A percentile compares a stretch with the other conserved stretches of the same genome.
These are phyloP conservation scores for Candida boleticola DNA, from an alignment of 805 yeast genomes.

Conservation along the genomic window DNA sequence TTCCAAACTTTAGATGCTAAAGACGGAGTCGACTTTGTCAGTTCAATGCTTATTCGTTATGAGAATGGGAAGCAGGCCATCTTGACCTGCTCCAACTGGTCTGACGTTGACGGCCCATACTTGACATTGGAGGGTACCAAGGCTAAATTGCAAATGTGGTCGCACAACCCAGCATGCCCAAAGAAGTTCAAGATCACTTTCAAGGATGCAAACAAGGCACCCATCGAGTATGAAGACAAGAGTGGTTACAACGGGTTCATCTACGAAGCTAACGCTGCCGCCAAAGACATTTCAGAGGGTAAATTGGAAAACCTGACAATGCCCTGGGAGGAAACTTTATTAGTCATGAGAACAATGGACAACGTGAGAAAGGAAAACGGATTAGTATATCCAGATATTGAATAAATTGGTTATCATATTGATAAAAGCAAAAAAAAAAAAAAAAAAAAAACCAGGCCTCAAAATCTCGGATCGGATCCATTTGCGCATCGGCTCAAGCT, in stretches of 20 bases:
- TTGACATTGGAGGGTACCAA: constrained; percentile 34
- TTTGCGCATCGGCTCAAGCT: too few relatives aligned
- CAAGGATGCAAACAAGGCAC: constrained; percentile 19
- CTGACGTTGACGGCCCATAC: constrained; percentile 26
- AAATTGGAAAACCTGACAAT: constrained; percentile 31
- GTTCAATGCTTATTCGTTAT: constrained; percentile 37
- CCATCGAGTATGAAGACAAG: constrained; percentile 29
- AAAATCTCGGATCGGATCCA: too few relatives aligned
- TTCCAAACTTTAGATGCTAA: constrained; percentile 30
- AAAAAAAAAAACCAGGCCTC: too few relatives aligned
- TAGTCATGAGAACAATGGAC: constrained; percentile 51
- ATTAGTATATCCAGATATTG: constrained; percentile 36
- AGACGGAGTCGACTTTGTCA: constrained; percentile 42
- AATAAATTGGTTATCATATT: not conserved
- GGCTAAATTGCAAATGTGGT: constrained; percentile 29
- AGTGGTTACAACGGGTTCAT: constrained; percentile 48
- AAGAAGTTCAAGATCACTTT: constrained; percentile 29
- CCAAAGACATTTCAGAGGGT: constrained; percentile 42
- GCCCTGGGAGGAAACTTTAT: constrained; percentile 46
- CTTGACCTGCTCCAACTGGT: constrained; percentile 28
- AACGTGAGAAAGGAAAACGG: constrained; percentile 41
- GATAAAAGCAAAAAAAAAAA: too few relatives aligned
- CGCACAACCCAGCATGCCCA: constrained; percentile 34
- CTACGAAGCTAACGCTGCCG: constrained; percentile 56
- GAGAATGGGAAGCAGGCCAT: constrained; percentile 42